Evolutionary conservation across 2,329 filamentous ascomycete genomes (phyloP).

Genomic region (Penicillium aurantiogriseum): DNA sequence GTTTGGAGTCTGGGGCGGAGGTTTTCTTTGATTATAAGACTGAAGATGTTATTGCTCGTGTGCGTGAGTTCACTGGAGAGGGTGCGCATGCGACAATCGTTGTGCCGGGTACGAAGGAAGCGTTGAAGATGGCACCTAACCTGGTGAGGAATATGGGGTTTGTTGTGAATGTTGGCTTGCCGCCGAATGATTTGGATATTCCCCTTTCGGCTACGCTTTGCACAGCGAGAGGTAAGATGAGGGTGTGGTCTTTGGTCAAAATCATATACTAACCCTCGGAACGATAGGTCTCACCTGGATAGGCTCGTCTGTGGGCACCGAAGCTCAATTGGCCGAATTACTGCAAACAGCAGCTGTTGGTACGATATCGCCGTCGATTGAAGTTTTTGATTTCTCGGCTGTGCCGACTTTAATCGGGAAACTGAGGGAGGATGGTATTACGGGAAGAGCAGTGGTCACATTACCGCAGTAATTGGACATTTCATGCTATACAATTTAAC

Average conservation of each 20-base stretch:
- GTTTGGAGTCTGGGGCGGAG: constrained; percentile 21
- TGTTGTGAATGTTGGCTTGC: constrained; percentile 24
- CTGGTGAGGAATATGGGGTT: constrained; percentile 23
- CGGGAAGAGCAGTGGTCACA: constrained; percentile 23
- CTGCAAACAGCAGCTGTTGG: constrained; percentile 18
- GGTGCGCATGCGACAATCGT: constrained; percentile 25
- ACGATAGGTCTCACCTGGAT: constrained; percentile 21
- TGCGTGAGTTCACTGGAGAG: constrained; percentile 20
- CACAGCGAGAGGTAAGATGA: constrained; percentile 24
- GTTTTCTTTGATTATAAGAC: constrained; percentile 22
- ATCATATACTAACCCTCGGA: background rate
- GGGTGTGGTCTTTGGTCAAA: background rate
- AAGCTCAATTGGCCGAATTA: constrained; percentile 20
- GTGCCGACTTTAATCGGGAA: constrained; percentile 15
- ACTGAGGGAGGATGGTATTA: constrained; percentile 18
- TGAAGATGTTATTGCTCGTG: constrained; percentile 22
- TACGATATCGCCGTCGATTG: constrained; percentile 17
- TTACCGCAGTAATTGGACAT: constrained; percentile 8
- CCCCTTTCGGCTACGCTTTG: constrained; percentile 25
- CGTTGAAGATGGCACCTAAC: constrained; percentile 18
- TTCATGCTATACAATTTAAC: background rate
- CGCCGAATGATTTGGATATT: constrained; percentile 22
- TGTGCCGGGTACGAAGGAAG: constrained; percentile 21
- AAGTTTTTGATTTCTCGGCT: constrained; percentile 20
- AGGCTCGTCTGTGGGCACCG: constrained; percentile 25